Evolutionary conservation across 139 green algal species (phyloP).

Genomic region (Picochlorum sp.): DNA sequence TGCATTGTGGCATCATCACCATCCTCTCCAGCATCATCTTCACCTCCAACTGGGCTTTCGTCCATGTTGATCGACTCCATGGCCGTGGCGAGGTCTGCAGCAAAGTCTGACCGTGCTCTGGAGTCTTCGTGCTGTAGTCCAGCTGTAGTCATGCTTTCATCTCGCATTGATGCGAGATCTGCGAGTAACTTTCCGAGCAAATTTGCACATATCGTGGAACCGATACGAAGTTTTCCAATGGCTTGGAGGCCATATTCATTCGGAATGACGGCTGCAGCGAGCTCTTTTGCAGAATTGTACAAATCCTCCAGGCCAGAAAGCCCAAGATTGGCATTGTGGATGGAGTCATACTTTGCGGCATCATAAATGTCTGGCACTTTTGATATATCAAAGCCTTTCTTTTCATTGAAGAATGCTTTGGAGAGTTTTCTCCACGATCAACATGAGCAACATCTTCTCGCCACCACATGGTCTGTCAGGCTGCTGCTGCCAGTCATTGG

Average conservation of each 20-base stretch:
- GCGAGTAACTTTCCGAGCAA: conserved; percentile 88
- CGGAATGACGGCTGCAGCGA: conserved; percentile 78
- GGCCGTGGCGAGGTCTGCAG: background rate
- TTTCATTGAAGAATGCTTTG: conserved; percentile 75
- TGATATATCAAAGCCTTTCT: conserved; percentile 77
- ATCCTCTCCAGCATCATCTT: background rate
- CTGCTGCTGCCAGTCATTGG: conserved; percentile 45
- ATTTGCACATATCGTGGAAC: conserved; percentile 53
- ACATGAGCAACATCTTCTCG: conserved; percentile 84
- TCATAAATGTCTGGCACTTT: conserved; percentile 96
- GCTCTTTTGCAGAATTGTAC: conserved; percentile 53
- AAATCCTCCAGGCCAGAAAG: conserved; percentile 49
- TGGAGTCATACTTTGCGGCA: conserved; percentile 83
- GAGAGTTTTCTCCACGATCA: conserved; percentile 85
- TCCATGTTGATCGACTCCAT: background rate
- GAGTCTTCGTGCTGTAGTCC: conserved; percentile 15
- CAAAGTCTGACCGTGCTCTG: background rate
- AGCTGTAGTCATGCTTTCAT: conserved; percentile 56
- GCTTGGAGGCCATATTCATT: conserved; percentile 79
- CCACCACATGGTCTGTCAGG: conserved; percentile 60
- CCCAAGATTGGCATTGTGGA: conserved; percentile 87
- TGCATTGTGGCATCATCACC: conserved; percentile 34
- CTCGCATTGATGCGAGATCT: conserved; percentile 81
- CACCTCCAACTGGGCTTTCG: background rate
- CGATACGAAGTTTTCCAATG: conserved; percentile 66